Base-by-base conservation (phyloP, 2,329 filamentous ascomycete species). In the Aspergillus sp. region DNA sequence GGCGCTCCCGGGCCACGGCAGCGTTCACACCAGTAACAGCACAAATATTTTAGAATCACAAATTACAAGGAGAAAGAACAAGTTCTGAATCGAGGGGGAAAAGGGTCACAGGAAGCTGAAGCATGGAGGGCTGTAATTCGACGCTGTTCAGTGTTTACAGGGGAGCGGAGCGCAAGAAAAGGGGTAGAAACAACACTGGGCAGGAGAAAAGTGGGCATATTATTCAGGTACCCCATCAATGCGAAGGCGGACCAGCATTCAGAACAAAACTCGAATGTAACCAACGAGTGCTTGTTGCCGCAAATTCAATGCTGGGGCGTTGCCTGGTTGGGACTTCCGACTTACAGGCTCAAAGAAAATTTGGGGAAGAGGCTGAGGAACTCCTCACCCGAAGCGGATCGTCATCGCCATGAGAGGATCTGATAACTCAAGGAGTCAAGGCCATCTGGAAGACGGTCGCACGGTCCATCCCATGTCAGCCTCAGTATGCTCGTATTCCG, bases 301-400 rank as follows among this genome's bases (percentile, higher is more conserved):
- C 25, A 31, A 52, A 52, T 47, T 52, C 21, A 47, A 55, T 46
- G 39, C 27, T 37, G 11, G 19, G 23, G 9, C 19, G 49, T 57
- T 57, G 49, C 55, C 23, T 57, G 55, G 55, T 57, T 52, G n/a
- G 19, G 35, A 52, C 17, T 45, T 37, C 6, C 4, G 39, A 52
- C 49, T 52, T 39, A 52, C 21, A 35, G 55, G 41, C 48, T 49
- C 43, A 57, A 31, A 55, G 21, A 41, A 48, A 37, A 19, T 23
- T 21, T 47, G 51, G 51, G 43, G 51, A 39, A 43, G 35, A n/a
- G 6, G 27, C 46, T 23, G 48, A 49, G 33, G 44, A 55, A 33
- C 25, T 55, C 52, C 40, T 56, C 45, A 37, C 25, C 46, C 46
- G 46, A 19, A 48, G 45, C 53, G 50, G 53, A 56, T 55, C 52